Base-by-base conservation (phyloP, 768 basidiomycete species). In the Leccinellum luteum region DNA sequence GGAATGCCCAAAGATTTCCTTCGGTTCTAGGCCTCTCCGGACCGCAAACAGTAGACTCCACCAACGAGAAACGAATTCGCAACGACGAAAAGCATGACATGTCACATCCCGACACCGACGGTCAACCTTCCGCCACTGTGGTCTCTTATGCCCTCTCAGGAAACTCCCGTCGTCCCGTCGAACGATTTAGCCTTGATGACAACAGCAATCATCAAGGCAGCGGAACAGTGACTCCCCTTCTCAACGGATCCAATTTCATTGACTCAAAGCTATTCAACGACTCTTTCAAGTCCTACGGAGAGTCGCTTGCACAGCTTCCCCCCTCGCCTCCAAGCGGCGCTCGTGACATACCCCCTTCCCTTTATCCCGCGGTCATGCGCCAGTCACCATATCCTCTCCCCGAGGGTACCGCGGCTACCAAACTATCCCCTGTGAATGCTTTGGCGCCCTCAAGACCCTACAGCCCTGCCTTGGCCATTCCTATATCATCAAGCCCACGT, bases 401-500 rank as follows among this genome's bases (percentile, higher is more conserved):
- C 30, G 75, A 76, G 48, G 67, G 71, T 17, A 64, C 67, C 6
- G 67, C 64, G 48, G 62, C 70, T 48, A 65, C 78, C 63, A 72
- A 66, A 52, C 51, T 72, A 32, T 70, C 80, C 19, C 79, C 84
- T 21, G 77, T 79, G 52, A 83, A 85, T 67, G 83, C 83, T 30
- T 72, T 87, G 47, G 80, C 84, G 21, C 79, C 83, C 13, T 80
- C 83, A 14, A 83, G 83, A 54, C 76, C 79, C 15, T 86, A 86
- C 68, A 69, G 65, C 52, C 72, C 72, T 23, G 55, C 70, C n/a
- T 51, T 68, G 48, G 68, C 72, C 9, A 75, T 78, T 21, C 84
- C 87, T 38, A 78, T 90, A 48, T 83, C 90, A 2, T 78, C 86
- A 0, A 86, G 78, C 54, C 82, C 84, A 55, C 85, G 89, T 55